phyloP scores from a whole-genome alignment of 495 filamentous ascomycete genomes.

The Barbatosphaeria neglecta region DNA sequence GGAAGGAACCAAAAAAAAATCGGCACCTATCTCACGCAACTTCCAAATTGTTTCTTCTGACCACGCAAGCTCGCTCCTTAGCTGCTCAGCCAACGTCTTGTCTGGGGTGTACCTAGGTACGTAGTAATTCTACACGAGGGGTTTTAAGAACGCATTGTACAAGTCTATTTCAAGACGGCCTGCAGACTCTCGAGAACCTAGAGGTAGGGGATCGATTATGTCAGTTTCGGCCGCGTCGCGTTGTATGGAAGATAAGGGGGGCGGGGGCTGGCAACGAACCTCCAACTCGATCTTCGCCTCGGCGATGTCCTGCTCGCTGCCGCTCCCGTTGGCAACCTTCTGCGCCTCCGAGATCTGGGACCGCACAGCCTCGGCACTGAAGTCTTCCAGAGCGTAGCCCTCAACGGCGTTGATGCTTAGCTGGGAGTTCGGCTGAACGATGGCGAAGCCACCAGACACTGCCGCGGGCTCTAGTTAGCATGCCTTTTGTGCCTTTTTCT shows the following conservation, averaged over 20 bases:
- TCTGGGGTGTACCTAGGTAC: too few relatives aligned
- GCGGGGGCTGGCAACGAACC: too few relatives aligned
- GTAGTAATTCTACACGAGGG: constrained; percentile 19
- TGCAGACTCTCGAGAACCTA: constrained; percentile 50
- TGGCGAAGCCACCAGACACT: constrained; percentile 96
- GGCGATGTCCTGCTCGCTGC: constrained; percentile 94
- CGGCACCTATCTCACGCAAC: background rate
- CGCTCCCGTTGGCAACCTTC: constrained; percentile 81
- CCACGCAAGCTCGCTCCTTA: background rate
- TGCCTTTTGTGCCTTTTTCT: too few relatives aligned
- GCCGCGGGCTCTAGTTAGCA: constrained; percentile 4
- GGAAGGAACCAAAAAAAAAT: background rate
- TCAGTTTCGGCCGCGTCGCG: too few relatives aligned
- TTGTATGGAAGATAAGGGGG: too few relatives aligned
- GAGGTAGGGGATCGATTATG: background rate
- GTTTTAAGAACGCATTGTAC: constrained; percentile 11
- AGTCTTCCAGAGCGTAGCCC: constrained; percentile 87
- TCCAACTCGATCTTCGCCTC: constrained; percentile 98
- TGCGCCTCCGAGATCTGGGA: constrained; percentile 84
- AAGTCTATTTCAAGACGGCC: constrained; percentile 57
- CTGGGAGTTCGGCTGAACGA: constrained; percentile 88
- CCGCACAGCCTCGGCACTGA: constrained; percentile 73
- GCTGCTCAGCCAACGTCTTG: background rate
- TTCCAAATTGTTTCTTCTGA: background rate
- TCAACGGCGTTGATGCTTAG: constrained; percentile 98